Evolutionary conservation across 192 early-diverging fungal genomes (phyloP).

Genomic region (Linnemannia schmuckeri): DNA sequence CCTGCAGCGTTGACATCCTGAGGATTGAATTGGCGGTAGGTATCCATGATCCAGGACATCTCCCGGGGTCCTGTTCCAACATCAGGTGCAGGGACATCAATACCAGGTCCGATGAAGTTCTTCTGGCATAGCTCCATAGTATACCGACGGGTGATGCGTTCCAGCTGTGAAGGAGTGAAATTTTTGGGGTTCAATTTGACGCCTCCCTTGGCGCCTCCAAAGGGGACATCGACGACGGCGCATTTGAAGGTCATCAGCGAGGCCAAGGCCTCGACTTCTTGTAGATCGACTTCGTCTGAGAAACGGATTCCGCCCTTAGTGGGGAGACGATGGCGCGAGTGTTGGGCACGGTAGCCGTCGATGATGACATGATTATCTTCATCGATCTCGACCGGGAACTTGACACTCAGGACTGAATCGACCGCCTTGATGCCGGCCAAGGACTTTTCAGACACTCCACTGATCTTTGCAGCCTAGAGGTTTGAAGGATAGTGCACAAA

Average conservation of each 20-base stretch:
- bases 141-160: constrained; percentile 86
- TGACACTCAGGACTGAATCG: constrained; percentile 79
- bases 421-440: constrained; percentile 79
- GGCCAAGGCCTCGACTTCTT: constrained; percentile 87
- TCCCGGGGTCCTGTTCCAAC: constrained; percentile 84
- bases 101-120: constrained; percentile 86
- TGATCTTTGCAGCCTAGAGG: constrained; percentile 72
- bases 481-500: not conserved
- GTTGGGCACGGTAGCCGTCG: constrained; percentile 84
- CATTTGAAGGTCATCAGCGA: constrained; percentile 91
- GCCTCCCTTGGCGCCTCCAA: constrained; percentile 85
- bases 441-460: constrained; percentile 68
- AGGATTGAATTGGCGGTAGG: constrained; percentile 86
- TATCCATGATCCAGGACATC: constrained; percentile 92
- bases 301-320: constrained; percentile 89
- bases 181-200: constrained; percentile 85
- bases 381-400: constrained; percentile 81
- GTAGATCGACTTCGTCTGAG: constrained; percentile 81
- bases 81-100: constrained; percentile 89
- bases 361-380: constrained; percentile 77
- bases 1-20: constrained; percentile 85
- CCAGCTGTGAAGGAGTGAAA: constrained; percentile 78
- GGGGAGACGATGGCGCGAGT: constrained; percentile 84
- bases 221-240: constrained; percentile 89
- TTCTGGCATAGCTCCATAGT: constrained; percentile 89